Evolutionary conservation across 2,329 filamentous ascomycete species (phyloP).

Genomic region (Kalaharituber pfeilii): DNA sequence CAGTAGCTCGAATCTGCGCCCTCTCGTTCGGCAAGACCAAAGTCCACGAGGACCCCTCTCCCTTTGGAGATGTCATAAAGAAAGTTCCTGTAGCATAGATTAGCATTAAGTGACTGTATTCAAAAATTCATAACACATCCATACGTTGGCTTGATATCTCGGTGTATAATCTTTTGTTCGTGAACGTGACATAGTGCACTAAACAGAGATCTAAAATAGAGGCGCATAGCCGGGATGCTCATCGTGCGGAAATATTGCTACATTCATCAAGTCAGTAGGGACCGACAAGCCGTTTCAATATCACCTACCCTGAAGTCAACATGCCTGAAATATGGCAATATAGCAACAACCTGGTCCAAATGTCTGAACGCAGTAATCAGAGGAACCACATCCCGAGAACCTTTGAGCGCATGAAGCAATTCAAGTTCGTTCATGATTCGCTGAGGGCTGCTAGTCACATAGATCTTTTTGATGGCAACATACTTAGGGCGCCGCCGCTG

Average conservation of each 20-base stretch:
- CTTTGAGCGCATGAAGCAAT: conserved; percentile 68
- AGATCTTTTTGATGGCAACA: conserved; percentile 98
- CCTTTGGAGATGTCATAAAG: conserved; percentile 68
- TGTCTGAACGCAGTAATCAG: conserved; percentile 93
- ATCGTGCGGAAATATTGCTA: conserved; percentile 76
- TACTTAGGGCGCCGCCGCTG: conserved; percentile 43
- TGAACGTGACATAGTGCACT: conserved; percentile 72
- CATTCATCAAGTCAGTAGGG: conserved; percentile 17
- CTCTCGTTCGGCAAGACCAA: conserved; percentile 77
- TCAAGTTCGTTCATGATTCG: conserved; percentile 95
- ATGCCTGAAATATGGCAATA: conserved; percentile 90
- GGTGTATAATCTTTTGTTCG: conserved; percentile 66
- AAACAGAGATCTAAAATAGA: conserved; percentile 81
- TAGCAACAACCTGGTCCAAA: conserved; percentile 84
- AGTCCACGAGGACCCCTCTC: conserved; percentile 90
- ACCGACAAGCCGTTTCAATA: not conserved
- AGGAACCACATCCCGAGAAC: conserved; percentile 73
- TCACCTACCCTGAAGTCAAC: conserved; percentile 56
- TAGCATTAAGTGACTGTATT: conserved; percentile 4
- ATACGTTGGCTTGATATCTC: conserved; percentile 84
- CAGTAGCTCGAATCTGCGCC: conserved; percentile 64
- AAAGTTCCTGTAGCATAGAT: conserved; percentile 46
- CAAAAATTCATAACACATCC: conserved; percentile 19
- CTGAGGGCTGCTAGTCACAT: conserved; percentile 85
- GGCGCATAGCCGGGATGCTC: conserved; percentile 65